Conservation (phyloP, 371 early-diverging fungal genomes). For the Mortierella sp. region DNA sequence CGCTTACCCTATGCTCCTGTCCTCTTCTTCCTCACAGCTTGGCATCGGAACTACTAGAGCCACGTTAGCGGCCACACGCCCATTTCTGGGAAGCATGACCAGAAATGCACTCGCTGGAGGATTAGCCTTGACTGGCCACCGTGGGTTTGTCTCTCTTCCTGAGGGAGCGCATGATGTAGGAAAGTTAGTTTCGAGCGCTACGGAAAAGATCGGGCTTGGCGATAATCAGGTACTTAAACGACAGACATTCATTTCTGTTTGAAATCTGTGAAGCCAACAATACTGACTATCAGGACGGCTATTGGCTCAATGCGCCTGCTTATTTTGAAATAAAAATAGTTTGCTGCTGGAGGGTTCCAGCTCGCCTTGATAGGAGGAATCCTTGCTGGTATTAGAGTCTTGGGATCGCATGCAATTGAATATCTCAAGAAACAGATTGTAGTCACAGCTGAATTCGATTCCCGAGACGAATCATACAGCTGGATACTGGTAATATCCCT, state of each 20-base stretch:
- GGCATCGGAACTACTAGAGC: slow-evolving; percentile 13
- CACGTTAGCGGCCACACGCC: neutral
- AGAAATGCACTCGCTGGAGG: slow-evolving; percentile 38
- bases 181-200: slow-evolving; percentile 58
- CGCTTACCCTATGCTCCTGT: slow-evolving; percentile 19
- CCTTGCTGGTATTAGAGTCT: slow-evolving; percentile 59
- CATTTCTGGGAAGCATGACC: slow-evolving; percentile 17
- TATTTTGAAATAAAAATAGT: slow-evolving; percentile 31
- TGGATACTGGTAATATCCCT: slow-evolving; percentile 37
- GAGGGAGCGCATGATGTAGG: slow-evolving; percentile 58
- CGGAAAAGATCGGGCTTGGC: slow-evolving; percentile 66
- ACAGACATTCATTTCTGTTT: neutral
- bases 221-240: slow-evolving; percentile 56
- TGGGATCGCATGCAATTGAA: slow-evolving; percentile 63
- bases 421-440: slow-evolving; percentile 67
- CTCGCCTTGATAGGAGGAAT: slow-evolving; percentile 50
- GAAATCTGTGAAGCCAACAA: neutral
- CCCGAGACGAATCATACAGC: slow-evolving; percentile 72
- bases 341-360: slow-evolving; percentile 68
- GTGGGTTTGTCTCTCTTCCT: slow-evolving; percentile 49
- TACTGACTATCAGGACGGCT: neutral
- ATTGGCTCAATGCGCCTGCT: neutral
- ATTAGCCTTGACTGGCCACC: slow-evolving; percentile 30
- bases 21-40: slow-evolving; percentile 11
- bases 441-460: slow-evolving; percentile 72